Base-by-base conservation (phyloP, 768 basidiomycete species). In the Leccinum rimulosum region DNA sequence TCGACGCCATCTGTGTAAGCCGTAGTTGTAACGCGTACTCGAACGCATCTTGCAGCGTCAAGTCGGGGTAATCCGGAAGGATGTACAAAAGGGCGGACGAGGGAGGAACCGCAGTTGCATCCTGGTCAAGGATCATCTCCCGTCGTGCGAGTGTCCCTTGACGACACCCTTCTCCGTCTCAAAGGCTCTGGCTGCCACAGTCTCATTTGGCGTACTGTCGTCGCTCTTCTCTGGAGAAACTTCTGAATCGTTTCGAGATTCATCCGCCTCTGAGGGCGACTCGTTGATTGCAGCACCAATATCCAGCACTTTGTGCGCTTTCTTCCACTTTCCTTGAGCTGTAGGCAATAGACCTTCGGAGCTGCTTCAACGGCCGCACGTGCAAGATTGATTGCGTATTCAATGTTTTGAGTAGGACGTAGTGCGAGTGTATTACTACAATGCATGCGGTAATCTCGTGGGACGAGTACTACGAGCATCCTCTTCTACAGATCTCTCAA, bases 21-120 rank as follows among this genome's bases (percentile, higher is more conserved):
- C 94, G 80, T 33, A 98, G 73, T 72, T 97, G 90, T 49, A 97
- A 75, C 22, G 89, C 87, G 56, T 88, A 80, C 67, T 91, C 91
- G 62, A 97, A 89, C 11, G 79, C 66, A 43, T 91, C 86, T 22
- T 80, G 76, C 9, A 78, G 75, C 3, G 84, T 82, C 0, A 84
- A 78, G 4, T 62, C 54, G 3, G 83, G 80, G 54, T 82, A 76
- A 62, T 83, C 84, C 4, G 75, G 77, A 15, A 77, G 68, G 6
- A 77, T 77, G 9, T 73, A 70, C 17, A 87, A 75, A n/a, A 88
- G 73, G 22, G 60, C 52, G 56, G 68, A 67, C 1, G 81, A 76
- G 4, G 75, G 68, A 1, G 83, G 84, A 3, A 84, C 61, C 11
- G 50, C 43, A 4, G 59, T 59, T 3, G 73, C 70, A 36, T 67